Evolutionary conservation across 257 asterid species (phyloP).

Genomic region (Solanum chilense): DNA sequence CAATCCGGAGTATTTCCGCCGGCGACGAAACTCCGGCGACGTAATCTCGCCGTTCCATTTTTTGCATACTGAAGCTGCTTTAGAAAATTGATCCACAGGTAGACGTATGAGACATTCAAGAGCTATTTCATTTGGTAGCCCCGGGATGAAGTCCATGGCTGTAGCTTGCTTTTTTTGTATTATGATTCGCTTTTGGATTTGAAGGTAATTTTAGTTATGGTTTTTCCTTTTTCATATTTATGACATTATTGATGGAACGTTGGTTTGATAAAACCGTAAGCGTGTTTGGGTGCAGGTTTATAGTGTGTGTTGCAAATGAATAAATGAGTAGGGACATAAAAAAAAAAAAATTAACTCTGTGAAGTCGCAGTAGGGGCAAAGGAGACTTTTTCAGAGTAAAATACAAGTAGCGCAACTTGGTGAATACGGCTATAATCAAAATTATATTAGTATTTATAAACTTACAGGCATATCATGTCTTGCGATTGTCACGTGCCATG

Average conservation of each 20-base stretch:
- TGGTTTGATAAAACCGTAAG: background rate
- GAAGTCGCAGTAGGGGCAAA: background rate
- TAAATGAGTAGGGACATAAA: background rate
- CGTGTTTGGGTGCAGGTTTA: background rate
- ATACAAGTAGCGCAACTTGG: background rate
- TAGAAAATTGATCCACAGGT: background rate
- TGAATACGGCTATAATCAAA: background rate
- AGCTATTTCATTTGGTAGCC: background rate
- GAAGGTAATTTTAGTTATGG: background rate
- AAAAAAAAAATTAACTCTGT: background rate
- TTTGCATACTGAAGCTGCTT: slow-evolving; percentile 6
- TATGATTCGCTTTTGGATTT: background rate
- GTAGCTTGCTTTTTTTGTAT: background rate
- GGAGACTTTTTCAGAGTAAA: background rate
- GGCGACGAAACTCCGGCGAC: background rate
- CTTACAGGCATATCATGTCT: background rate
- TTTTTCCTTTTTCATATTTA: background rate
- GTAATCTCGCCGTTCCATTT: background rate
- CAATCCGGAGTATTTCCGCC: background rate
- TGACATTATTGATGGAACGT: background rate
- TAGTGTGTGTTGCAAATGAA: background rate
- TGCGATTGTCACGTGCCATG: background rate
- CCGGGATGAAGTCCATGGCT: slow-evolving; percentile 3
- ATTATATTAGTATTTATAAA: background rate
- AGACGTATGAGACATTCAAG: slow-evolving; percentile 13